phyloP scores from a whole-genome alignment of 306 rosid genomes.

The Sophora flavescens region DNA sequence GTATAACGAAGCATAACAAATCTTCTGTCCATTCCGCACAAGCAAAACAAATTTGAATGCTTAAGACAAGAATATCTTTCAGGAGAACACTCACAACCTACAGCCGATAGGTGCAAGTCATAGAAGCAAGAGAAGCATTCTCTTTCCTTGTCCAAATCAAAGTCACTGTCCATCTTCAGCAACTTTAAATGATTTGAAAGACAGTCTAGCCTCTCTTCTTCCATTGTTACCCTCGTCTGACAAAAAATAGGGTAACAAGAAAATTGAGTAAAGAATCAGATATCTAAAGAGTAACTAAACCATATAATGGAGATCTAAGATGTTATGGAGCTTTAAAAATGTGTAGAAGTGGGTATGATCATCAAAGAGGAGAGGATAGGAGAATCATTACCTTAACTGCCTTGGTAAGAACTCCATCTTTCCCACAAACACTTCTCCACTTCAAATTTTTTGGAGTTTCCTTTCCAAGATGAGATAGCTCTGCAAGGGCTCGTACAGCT shows the following conservation, averaged over 20 bases:
- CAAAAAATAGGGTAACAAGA: slow-evolving; percentile 14
- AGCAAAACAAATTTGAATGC: slow-evolving; percentile 73
- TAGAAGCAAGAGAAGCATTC: slow-evolving; percentile 91
- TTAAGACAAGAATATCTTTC: slow-evolving; percentile 79
- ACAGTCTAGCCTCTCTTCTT: slow-evolving; percentile 73
- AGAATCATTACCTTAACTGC: slow-evolving; percentile 72
- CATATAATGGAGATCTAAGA: slow-evolving; percentile 3
- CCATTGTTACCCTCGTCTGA: slow-evolving; percentile 80
- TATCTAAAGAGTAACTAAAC: slow-evolving; percentile 9
- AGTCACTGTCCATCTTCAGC: slow-evolving; percentile 76
- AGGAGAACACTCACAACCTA: slow-evolving; percentile 84
- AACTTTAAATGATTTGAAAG: slow-evolving; percentile 66
- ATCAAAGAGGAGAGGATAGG: slow-evolving; percentile 24
- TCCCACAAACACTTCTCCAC: slow-evolving; percentile 79
- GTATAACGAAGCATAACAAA: slow-evolving; percentile 70
- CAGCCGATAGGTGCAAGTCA: slow-evolving; percentile 85
- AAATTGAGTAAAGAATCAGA: slow-evolving; percentile 11
- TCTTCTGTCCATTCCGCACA: slow-evolving; percentile 63
- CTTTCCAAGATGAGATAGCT: slow-evolving; percentile 57
- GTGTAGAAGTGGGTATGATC: slow-evolving; percentile 6
- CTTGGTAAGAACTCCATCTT: slow-evolving; percentile 78
- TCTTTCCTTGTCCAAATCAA: slow-evolving; percentile 75
- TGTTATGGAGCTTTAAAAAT: slow-evolving; percentile 6
- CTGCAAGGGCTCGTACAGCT: slow-evolving; percentile 72
- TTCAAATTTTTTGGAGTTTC: slow-evolving; percentile 56